A percentile compares a stretch with the other conserved stretches of the same genome.
These are phyloP conservation scores for Mycena kentingensis DNA, from an alignment of 768 basidiomycete genomes.

Conservation along the genomic window DNA sequence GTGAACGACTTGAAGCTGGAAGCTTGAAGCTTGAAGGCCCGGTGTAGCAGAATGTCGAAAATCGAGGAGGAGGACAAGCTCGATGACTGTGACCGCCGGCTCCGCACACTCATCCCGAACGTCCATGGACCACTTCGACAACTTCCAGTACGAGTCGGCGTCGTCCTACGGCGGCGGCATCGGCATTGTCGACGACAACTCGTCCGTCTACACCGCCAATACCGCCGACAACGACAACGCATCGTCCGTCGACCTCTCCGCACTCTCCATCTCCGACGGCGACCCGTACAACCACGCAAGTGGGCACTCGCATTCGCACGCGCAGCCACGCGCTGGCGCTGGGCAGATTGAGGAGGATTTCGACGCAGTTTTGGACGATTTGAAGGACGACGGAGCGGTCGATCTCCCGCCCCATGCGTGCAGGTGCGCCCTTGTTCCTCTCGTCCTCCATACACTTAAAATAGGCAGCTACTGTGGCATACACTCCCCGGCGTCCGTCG, in stretches of 20 bases:
- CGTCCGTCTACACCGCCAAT: constrained; percentile 77
- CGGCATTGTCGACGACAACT: constrained; percentile 75
- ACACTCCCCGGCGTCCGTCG: constrained; percentile 95
- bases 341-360: constrained; percentile 76
- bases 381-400: constrained; percentile 77
- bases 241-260: constrained; percentile 65
- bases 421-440: constrained; percentile 60
- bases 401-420: constrained; percentile 93
- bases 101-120: constrained; percentile 16
- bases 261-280: constrained; percentile 63
- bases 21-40: too few species aligned
- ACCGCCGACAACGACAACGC: constrained; percentile 59
- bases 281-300: constrained; percentile 43
- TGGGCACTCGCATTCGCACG: constrained; percentile 42
- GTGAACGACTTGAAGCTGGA: too few species aligned
- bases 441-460: constrained; percentile 1
- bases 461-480: constrained; percentile 90
- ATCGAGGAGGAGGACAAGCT: background rate
- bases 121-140: constrained; percentile 76
- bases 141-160: constrained; percentile 82
- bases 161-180: constrained; percentile 77
- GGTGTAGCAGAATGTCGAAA: too few species aligned
- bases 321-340: constrained; percentile 32
- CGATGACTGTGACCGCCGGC: background rate
- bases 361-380: constrained; percentile 84